Conservation (phyloP, 2,329 filamentous ascomycete genomes). For the Phyllosticta citribraziliensis region DNA sequence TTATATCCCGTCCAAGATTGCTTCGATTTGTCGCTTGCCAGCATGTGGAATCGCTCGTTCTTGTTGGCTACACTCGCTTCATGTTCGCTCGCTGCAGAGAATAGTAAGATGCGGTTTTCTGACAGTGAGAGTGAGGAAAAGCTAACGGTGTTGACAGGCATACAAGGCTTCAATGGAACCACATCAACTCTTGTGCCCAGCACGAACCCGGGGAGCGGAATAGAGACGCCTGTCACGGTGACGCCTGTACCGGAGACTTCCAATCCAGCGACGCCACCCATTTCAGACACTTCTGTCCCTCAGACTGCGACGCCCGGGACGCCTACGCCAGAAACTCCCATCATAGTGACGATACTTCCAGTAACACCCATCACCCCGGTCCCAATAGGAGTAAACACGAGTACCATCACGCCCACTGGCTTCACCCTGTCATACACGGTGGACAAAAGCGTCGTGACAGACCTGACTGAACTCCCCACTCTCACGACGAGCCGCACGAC, state of each 20-base stretch:
- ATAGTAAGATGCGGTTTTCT: not conserved
- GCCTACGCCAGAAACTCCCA: too few relatives aligned
- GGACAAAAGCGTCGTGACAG: not conserved
- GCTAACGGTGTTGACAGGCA: not conserved
- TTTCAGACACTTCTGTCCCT: too few relatives aligned
- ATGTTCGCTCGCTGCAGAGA: not conserved
- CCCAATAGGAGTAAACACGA: not conserved
- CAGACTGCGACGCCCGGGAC: too few relatives aligned
- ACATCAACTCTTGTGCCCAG: not conserved
- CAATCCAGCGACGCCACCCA: too few relatives aligned
- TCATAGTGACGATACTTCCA: not conserved
- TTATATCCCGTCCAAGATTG: not conserved
- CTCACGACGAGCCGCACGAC: not conserved
- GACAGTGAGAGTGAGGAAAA: not conserved
- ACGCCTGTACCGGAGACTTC: too few relatives aligned
- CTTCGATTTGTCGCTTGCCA: not conserved
- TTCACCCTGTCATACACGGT: not conserved
- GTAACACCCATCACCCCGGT: not conserved
- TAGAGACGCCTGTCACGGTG: too few relatives aligned
- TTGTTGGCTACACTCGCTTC: not conserved
- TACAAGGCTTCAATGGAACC: not conserved
- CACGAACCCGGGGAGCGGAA: not conserved
- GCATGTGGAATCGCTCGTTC: not conserved
- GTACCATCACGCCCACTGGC: not conserved
- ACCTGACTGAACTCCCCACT: not conserved